Conservation (phyloP, 139 green algal genomes). For the Pseudopediastrum boryanum region DNA sequence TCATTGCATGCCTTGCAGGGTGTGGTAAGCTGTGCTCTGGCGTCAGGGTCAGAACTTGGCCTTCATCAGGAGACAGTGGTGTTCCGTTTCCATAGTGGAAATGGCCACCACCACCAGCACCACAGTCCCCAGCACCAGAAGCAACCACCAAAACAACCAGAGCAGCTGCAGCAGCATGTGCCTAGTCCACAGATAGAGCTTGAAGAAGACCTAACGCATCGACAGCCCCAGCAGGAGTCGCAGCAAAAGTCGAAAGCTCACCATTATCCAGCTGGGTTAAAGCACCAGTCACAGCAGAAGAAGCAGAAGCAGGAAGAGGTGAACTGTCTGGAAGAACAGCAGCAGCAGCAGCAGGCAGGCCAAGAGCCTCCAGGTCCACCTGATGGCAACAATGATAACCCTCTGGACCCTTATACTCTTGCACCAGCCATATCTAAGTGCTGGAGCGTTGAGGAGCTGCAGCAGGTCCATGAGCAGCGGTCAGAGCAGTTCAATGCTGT, state of each 20-base stretch:
- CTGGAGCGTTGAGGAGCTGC: slow-evolving; percentile 9
- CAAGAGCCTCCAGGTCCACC: background rate
- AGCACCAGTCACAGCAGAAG: background rate
- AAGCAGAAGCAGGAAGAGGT: background rate
- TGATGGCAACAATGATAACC: background rate
- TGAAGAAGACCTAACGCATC: too few relatives aligned
- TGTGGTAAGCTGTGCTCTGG: too few relatives aligned
- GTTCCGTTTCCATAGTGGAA: too few relatives aligned
- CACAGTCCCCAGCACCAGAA: slow-evolving; percentile 1
- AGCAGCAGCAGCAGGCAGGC: background rate
- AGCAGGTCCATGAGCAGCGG: slow-evolving; percentile 24
- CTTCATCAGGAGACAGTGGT: too few relatives aligned
- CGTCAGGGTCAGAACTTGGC: too few relatives aligned
- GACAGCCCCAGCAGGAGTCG: background rate
- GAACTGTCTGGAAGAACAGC: background rate
- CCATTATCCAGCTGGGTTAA: too few relatives aligned
- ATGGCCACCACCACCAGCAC: slow-evolving; percentile 13
- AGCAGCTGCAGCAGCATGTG: background rate
- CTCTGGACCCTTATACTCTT: background rate
- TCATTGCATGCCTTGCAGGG: too few relatives aligned
- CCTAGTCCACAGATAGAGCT: too few relatives aligned
- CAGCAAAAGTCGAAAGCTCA: slow-evolving; percentile 4
- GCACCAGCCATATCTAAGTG: background rate
- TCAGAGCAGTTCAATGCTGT: slow-evolving; percentile 36
- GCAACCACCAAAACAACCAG: background rate